A percentile compares a stretch with the other conserved stretches of the same genome.
Conservation (phyloP, 164 flowering plant species). For the Sedum album region DNA sequence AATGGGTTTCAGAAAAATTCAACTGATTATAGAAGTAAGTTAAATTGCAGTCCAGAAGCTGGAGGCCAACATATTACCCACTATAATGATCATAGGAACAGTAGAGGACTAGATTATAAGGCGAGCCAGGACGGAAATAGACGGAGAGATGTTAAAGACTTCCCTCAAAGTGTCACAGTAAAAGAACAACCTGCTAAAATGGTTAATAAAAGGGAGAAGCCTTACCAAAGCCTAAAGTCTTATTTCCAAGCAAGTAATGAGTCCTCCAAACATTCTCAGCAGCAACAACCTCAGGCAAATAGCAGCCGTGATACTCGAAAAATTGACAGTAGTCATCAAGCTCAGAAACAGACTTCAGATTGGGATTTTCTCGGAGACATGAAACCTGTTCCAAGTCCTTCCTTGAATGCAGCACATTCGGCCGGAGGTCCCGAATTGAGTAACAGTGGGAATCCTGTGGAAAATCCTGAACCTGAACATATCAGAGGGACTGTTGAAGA, state of each 20-base stretch:
- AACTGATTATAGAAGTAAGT: background rate
- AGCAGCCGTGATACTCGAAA: too few species aligned
- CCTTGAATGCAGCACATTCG: background rate
- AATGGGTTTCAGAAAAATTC: background rate
- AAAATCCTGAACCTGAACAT: background rate
- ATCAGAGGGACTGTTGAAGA: conserved; percentile 1
- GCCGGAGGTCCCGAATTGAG: background rate
- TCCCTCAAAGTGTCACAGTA: too few species aligned
- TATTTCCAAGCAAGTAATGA: too few species aligned
- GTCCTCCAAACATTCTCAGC: too few species aligned
- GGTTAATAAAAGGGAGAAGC: too few species aligned
- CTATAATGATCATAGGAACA: background rate
- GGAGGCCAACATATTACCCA: background rate
- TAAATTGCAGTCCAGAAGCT: background rate
- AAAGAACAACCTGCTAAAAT: too few species aligned
- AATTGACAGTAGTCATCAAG: too few species aligned
- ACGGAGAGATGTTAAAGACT: too few species aligned
- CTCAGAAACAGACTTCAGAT: too few species aligned
- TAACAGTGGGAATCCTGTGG: background rate
- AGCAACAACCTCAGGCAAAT: too few species aligned
- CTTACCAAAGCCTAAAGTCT: too few species aligned
- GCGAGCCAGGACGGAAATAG: background rate
- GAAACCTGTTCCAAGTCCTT: background rate
- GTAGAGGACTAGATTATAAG: background rate
- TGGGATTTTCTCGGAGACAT: background rate